These are phyloP conservation scores for Helotiales sp. DNA, from an alignment of 2,329 filamentous ascomycete genomes.

Conservation along the genomic window DNA sequence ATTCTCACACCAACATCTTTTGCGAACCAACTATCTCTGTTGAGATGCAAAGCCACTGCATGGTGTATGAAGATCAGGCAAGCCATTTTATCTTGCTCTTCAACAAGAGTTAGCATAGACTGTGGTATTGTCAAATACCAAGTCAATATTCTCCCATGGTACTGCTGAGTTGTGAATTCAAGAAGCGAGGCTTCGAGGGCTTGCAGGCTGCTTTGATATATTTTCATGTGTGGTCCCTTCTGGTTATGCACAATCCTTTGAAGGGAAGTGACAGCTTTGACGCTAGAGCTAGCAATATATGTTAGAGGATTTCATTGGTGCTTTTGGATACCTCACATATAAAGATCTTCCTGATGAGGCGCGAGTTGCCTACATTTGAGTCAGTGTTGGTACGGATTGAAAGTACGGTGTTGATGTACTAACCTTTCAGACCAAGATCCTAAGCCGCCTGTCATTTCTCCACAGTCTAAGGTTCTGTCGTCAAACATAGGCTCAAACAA, in stretches of 20 bases:
- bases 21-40: constrained; percentile 4
- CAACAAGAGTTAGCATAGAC: background rate
- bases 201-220: background rate
- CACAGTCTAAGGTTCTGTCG: too few relatives aligned
- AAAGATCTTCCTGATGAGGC: too few relatives aligned
- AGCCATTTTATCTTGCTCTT: background rate
- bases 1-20: constrained; percentile 1
- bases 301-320: too few relatives aligned
- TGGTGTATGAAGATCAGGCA: constrained; percentile 2
- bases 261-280: background rate
- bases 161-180: background rate
- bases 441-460: too few relatives aligned
- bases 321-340: too few relatives aligned
- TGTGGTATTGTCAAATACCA: background rate
- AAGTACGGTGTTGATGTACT: too few relatives aligned
- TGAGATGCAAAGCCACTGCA: constrained; percentile 1
- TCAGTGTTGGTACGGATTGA: too few relatives aligned
- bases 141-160: background rate
- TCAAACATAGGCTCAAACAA: constrained; percentile 1
- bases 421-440: too few relatives aligned
- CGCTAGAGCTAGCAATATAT: background rate
- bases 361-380: too few relatives aligned
- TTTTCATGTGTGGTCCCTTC: background rate
- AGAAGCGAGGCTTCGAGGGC: background rate
- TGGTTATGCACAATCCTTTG: background rate